Conservation (phyloP, 2,329 filamentous ascomycete genomes). For the Fusarium sp. region DNA sequence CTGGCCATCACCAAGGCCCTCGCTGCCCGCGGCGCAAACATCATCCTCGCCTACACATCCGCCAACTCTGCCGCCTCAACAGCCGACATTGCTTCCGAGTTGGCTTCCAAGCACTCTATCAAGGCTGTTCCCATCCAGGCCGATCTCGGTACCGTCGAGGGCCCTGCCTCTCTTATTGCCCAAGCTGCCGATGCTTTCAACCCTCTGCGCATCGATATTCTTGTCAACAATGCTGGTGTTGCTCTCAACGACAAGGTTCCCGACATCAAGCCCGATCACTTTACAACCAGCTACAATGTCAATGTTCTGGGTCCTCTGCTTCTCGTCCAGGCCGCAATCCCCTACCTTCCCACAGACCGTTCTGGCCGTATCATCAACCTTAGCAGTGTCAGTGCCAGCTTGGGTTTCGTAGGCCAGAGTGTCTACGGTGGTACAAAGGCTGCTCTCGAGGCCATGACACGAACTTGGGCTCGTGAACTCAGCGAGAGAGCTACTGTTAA, state of each 20-base stretch:
- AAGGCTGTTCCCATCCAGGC: constrained; percentile 73
- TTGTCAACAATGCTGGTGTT: constrained; percentile 85
- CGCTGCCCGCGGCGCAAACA: constrained; percentile 45
- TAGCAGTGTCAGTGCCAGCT: constrained; percentile 60
- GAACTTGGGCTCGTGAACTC: constrained; percentile 66
- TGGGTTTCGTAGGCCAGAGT: constrained; percentile 63
- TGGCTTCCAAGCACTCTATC: constrained; percentile 64
- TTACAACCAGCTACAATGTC: constrained; percentile 76
- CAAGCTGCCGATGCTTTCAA: constrained; percentile 42
- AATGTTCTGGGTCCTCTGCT: constrained; percentile 85
- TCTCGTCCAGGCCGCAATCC: constrained; percentile 76
- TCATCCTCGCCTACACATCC: constrained; percentile 45
- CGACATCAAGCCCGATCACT: constrained; percentile 72
- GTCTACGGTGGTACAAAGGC: constrained; percentile 67
- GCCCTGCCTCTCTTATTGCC: constrained; percentile 41
- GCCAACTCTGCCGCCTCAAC: constrained; percentile 36
- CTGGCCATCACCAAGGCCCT: constrained; percentile 43
- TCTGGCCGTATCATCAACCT: constrained; percentile 68
- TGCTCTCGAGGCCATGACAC: constrained; percentile 66
- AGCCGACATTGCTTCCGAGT: constrained; percentile 38
- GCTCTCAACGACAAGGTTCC: constrained; percentile 71
- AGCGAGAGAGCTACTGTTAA: constrained; percentile 65
- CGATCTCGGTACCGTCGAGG: constrained; percentile 52
- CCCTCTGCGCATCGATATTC: constrained; percentile 64
- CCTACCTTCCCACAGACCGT: constrained; percentile 77